A percentile compares a stretch with the other conserved stretches of the same genome.
phyloP scores from a whole-genome alignment of 352 stramenopile genomes.

The Pythium apleroticum region DNA sequence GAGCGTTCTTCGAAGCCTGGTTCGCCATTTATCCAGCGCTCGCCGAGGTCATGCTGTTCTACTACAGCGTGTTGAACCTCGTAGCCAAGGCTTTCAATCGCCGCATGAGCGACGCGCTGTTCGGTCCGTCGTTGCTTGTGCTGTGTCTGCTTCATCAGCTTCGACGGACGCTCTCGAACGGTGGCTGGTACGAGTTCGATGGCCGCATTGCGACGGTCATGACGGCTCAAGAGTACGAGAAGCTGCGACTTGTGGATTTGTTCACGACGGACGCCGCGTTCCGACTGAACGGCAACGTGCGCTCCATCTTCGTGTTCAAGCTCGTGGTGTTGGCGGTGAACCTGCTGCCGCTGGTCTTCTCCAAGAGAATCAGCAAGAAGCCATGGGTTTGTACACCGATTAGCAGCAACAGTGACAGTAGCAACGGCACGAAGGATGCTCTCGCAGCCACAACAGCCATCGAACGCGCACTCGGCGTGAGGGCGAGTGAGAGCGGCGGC shows the following conservation, averaged over 20 bases:
- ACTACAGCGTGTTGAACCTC: constrained; percentile 38
- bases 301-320: constrained; percentile 46
- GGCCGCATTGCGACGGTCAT: constrained; percentile 26
- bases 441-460: not conserved
- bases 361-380: not conserved
- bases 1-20: constrained; percentile 40
- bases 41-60: constrained; percentile 25
- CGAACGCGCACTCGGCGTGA: not conserved
- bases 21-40: constrained; percentile 39
- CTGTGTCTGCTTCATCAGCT: constrained; percentile 33
- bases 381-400: not conserved
- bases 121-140: constrained; percentile 31
- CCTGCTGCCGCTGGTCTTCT: constrained; percentile 33
- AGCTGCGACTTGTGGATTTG: constrained; percentile 32
- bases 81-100: constrained; percentile 29
- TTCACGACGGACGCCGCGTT: constrained; percentile 32
- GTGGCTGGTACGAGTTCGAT: constrained; percentile 25
- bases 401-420: not conserved
- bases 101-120: constrained; percentile 33
- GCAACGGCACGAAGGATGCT: no score
- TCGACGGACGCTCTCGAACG: constrained; percentile 22
- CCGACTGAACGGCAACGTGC: constrained; percentile 34
- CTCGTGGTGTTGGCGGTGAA: constrained; percentile 39
- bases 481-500: not conserved
- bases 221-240: constrained; percentile 24